phyloP scores from a whole-genome alignment of 805 yeast species.

The Saturnispora silvae region DNA sequence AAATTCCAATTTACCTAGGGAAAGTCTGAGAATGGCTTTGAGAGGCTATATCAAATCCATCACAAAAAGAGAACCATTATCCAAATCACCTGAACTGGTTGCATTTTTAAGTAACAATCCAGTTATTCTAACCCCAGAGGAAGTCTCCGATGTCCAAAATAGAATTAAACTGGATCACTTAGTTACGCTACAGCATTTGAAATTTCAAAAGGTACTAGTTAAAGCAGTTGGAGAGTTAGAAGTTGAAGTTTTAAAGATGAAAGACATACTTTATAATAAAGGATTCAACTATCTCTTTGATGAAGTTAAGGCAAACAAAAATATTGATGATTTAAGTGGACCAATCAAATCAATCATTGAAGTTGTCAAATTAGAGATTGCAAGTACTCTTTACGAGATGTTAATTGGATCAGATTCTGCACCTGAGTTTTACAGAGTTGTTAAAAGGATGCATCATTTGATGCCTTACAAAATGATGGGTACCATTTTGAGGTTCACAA shows the following conservation, averaged over 20 bases:
- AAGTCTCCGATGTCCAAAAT: slow-evolving; percentile 43
- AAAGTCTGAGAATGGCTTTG: slow-evolving; percentile 65
- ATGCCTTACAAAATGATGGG: slow-evolving; percentile 75
- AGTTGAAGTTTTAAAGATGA: slow-evolving; percentile 33
- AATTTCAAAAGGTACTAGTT: slow-evolving; percentile 52
- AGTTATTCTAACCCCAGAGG: slow-evolving; percentile 32
- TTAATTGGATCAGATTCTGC: slow-evolving; percentile 77
- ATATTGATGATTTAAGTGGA: slow-evolving; percentile 51
- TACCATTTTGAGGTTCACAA: slow-evolving; percentile 70
- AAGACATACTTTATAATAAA: slow-evolving; percentile 20
- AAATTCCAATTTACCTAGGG: slow-evolving; percentile 31
- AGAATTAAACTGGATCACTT: slow-evolving; percentile 52
- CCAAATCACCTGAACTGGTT: slow-evolving; percentile 39
- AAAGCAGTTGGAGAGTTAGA: slow-evolving; percentile 23
- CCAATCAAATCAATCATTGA: slow-evolving; percentile 61
- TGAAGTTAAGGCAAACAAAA: slow-evolving; percentile 43
- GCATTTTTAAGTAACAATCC: slow-evolving; percentile 40
- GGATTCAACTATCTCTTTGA: slow-evolving; percentile 53
- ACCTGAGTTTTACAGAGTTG: slow-evolving; percentile 60
- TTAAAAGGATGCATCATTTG: slow-evolving; percentile 59
- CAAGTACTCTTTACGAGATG: slow-evolving; percentile 73
- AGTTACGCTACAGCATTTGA: slow-evolving; percentile 49
- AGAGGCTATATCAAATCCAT: slow-evolving; percentile 43
- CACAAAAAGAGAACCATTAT: slow-evolving; percentile 30
- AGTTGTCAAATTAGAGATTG: slow-evolving; percentile 74